Base-by-base conservation (phyloP, 164 flowering plant genomes). In the Vitis rotundifolia region DNA sequence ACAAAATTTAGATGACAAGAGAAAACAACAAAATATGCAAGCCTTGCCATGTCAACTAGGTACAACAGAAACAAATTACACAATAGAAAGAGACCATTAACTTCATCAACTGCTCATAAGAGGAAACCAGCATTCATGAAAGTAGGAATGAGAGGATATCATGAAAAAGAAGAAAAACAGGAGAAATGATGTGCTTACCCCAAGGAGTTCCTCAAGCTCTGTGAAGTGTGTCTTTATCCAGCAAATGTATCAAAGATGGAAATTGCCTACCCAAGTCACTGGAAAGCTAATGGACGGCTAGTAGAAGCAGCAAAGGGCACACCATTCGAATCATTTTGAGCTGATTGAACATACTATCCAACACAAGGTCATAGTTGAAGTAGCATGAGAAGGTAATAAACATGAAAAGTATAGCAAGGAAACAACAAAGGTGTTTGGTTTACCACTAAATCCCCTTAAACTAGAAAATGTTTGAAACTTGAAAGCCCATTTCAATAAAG, bases 341-440 rank as follows among this genome's bases (percentile, higher is more conserved):
- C 15, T 81, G 81, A 13, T 73, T 67, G 16, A 83, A 57, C 52
- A 83, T 0, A 67, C 74, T 70, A 60, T 88, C 92, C 18, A 86
- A 51, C 19, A 77, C 70, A 0, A 88, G 74, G 73, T 89, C 93
- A 70, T 86, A 89, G 82, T 81, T 87, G 61, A 78, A 55, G 79
- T 91, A 89, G 91, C 93, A 89, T 29, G 92, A 78, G 49, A 88
- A 54, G 13, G 83, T 67, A 48, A 88, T 22, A 71, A 91, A 82
- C 49, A 71, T 55, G 28, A 88, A 47, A 18, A 91, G 79, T 18
- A 84, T 73, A 14, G 78, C 26, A 61, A 85, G 61, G 84, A 91
- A 85, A 89, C 85, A 87, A 52, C 85, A 83, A 0, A 89, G 74
- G 73, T 89, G 94, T 1, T n/a, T n/a, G n/a, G n/a, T n/a, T n/a